These are phyloP conservation scores for Penicillium sp. DNA, from an alignment of 2,329 filamentous ascomycete species.

Conservation along the genomic window DNA sequence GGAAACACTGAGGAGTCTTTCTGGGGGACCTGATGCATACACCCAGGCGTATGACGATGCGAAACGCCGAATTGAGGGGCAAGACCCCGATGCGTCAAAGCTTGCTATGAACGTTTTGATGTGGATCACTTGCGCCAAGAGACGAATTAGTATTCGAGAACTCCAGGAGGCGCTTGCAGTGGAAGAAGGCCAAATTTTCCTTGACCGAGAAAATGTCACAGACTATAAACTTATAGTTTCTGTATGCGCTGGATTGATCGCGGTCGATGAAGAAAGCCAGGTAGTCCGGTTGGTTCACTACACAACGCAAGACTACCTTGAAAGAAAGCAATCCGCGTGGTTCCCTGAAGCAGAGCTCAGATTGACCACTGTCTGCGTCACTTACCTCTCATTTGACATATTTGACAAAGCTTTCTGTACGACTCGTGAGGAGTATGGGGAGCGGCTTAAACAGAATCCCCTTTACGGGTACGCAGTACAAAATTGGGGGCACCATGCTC, in stretches of 20 bases:
- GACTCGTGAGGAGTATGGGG: too few relatives aligned
- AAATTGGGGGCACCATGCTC: too few relatives aligned
- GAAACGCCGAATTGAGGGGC: not conserved
- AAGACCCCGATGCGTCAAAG: not conserved
- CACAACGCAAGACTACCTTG: not conserved
- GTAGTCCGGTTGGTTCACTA: not conserved
- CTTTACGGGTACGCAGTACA: too few relatives aligned
- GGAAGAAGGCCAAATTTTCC: not conserved
- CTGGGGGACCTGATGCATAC: too few relatives aligned
- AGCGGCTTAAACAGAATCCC: too few relatives aligned
- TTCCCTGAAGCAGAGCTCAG: too few relatives aligned
- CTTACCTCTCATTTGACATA: too few relatives aligned
- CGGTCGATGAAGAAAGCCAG: not conserved
- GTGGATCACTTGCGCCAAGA: not conserved
- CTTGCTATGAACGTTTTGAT: not conserved
- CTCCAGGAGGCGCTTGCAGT: not conserved
- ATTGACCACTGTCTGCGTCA: too few relatives aligned
- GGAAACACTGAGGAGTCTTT: too few relatives aligned
- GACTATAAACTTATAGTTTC: not conserved
- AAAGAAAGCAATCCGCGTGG: not conserved
- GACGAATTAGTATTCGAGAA: not conserved
- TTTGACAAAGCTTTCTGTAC: too few relatives aligned
- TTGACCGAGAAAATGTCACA: not conserved
- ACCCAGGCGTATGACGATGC: not conserved
- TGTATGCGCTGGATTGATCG: not conserved